phyloP scores from a whole-genome alignment of 352 stramenopile species.

The Globisporangium spiculum region DNA sequence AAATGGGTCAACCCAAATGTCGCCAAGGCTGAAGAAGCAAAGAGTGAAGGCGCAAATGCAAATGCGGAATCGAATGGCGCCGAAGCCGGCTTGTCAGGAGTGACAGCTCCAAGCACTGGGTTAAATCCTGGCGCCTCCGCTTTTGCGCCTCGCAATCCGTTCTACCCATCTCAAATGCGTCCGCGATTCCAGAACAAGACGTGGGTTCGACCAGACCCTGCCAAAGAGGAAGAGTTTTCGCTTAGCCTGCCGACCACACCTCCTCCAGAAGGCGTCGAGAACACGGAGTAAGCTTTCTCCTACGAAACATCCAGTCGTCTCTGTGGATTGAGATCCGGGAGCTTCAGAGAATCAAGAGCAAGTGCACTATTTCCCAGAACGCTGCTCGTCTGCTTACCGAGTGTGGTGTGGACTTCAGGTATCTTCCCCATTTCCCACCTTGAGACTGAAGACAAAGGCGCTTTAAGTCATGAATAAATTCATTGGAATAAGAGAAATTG shows the following conservation, averaged over 20 bases:
- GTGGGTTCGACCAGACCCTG: conserved; percentile 73
- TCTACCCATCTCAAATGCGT: conserved; percentile 67
- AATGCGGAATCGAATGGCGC: conserved; percentile 16
- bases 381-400: background rate
- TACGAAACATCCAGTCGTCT: too few species aligned
- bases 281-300: conserved; percentile 10
- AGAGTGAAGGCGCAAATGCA: conserved; percentile 19
- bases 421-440: background rate
- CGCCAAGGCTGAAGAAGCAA: conserved; percentile 39
- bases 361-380: background rate
- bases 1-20: conserved; percentile 86
- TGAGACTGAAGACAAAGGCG: background rate
- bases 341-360: background rate
- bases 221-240: conserved; percentile 70
- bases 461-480: conserved; percentile 14
- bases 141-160: conserved; percentile 64
- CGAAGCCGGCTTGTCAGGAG: background rate
- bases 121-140: conserved; percentile 34
- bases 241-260: conserved; percentile 75
- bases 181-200: conserved; percentile 88
- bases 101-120: conserved; percentile 9
- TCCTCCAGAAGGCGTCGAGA: conserved; percentile 47
- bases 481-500: conserved; percentile 6
- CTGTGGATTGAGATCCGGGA: background rate
- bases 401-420: too few species aligned